Evolutionary conservation across 148 eudicot genomes (phyloP), one percentile per base, ranked within the genome.

Genomic region (Chenopodium album): DNA sequence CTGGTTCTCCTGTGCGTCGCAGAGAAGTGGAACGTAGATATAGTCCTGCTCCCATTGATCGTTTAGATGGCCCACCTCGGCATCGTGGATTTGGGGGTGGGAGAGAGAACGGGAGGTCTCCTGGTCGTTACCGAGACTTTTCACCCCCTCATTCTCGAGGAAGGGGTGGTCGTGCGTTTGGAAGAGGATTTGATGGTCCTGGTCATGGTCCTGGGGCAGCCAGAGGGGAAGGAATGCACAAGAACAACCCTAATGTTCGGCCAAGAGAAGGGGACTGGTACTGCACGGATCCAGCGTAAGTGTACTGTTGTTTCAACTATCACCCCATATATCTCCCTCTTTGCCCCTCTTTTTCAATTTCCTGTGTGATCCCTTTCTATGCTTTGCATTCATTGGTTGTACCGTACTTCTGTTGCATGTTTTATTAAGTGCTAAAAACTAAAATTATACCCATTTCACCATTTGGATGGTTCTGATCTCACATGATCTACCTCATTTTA

Each of bases 201-300:
- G 92, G 92, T 46, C 85, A 81, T 82, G 98, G 87, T 77, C 88
- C 85, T 81, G 92, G 92, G 19, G 87, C 90, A 41, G 79, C 79
- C 62, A 86, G 91, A 87, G 90, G 89, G 17, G 92, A 89, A 64
- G 89, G 86, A 71, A 52, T 88, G 84, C 87, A 89, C 63, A 87
- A 90, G 86, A 90, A 88, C 80, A 90, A 89, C 73, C 90, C 98
- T 52, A 95, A 95, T 87, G 94, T 93, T 31, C 92, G 89, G 56
- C 98, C 98, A 68, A 90, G 98, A 81, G 98, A 95, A 82, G 98
- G 98, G 79, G 98, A 95, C 84, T 95, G 98, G 97, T 84, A 86
- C 71, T 95, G 98, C 76, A 76, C 91, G 28, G 93, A 95, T 87
- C 97, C 95, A 52, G 52, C 79, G 98, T 95, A 88, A 90, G 96